phyloP scores from a whole-genome alignment of 2,329 filamentous ascomycete genomes.

The Fonsecaea monophora region DNA sequence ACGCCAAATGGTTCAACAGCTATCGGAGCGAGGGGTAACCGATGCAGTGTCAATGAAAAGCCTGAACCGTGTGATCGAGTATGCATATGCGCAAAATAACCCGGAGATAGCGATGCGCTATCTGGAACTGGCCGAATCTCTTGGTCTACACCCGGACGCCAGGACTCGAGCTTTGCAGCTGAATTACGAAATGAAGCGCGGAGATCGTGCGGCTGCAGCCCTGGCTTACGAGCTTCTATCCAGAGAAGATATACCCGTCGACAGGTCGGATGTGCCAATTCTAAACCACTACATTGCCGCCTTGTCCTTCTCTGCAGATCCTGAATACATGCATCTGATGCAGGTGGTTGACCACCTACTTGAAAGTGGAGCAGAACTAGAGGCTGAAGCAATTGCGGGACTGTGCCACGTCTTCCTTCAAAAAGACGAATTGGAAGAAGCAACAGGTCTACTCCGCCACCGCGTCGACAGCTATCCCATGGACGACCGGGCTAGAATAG shows the following conservation, averaged over 20 bases:
- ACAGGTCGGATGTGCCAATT: conserved; percentile 64
- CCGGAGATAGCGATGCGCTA: conserved; percentile 76
- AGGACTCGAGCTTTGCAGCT: conserved; percentile 77
- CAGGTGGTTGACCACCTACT: conserved; percentile 76
- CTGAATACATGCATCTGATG: conserved; percentile 74
- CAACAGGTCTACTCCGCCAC: conserved; percentile 80
- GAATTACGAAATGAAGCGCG: conserved; percentile 73
- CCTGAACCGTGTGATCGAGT: conserved; percentile 77
- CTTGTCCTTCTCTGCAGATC: conserved; percentile 66
- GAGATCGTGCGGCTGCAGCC: conserved; percentile 69
- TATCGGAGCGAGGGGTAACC: conserved; percentile 58
- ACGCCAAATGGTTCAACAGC: conserved; percentile 72
- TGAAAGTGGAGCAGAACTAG: conserved; percentile 71
- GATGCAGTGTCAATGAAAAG: conserved; percentile 70
- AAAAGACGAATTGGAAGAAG: conserved; percentile 77
- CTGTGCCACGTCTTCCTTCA: conserved; percentile 77
- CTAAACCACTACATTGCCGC: conserved; percentile 76
- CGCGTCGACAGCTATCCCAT: conserved; percentile 74
- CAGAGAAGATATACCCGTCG: conserved; percentile 60
- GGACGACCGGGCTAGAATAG: conserved; percentile 71
- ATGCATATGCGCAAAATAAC: conserved; percentile 73
- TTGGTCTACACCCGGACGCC: conserved; percentile 70
- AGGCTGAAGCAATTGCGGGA: conserved; percentile 74
- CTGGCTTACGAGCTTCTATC: conserved; percentile 62
- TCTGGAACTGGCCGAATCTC: conserved; percentile 68